Base-by-base conservation (phyloP, 1,284 basidiomycete genomes). In the Amylostereum chailletii region DNA sequence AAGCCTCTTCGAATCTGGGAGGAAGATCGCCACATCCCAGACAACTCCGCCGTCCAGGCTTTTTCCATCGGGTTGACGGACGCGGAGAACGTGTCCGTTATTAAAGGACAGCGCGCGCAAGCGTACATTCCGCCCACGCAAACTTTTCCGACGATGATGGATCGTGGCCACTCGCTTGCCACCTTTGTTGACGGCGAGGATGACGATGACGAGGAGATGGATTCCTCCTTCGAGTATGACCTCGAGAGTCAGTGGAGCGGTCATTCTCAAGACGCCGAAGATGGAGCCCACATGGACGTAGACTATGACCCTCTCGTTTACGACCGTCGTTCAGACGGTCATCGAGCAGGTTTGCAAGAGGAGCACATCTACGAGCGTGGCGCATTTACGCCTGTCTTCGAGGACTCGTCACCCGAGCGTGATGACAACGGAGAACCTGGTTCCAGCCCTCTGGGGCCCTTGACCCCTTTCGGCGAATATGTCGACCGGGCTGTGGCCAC, bases 91-190 rank as follows among this genome's bases (percentile, higher is more conserved):
- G 83, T 79, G 71, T 63, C 74, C 63, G 80, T 77, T 71, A 86
- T 84, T 86, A 86, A 88, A 86, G 85, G 85, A 79, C 62, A 74
- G 68, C 80, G 70, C 79, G 82, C 80, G 77, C 74, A 86, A 77
- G 80, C 81, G 78, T 82, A 80, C 73, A 75, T 83, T 81, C 82
- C 83, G 82, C 85, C 85, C 84, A 66, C 74, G 67, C 70, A 67
- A 54, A 66, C 65, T 51, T 58, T 69, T 39, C 19, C 19, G 19
- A 43, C 56, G 49, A 55, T 59, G 42, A 44, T 60, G 40, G 53
- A 55, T 30, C 50, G 47, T 46, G 52, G 55, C 27, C 19, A 19
- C 19, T 50, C 50, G 43, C 48, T 46, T 34, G 51, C 46, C 29
- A 42, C 46, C 36, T 31, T 48, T 45, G 49, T 50, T 51, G 55